Conservation (phyloP, 78 protist species). For the Dictyostelium brefeldianum region DNA sequence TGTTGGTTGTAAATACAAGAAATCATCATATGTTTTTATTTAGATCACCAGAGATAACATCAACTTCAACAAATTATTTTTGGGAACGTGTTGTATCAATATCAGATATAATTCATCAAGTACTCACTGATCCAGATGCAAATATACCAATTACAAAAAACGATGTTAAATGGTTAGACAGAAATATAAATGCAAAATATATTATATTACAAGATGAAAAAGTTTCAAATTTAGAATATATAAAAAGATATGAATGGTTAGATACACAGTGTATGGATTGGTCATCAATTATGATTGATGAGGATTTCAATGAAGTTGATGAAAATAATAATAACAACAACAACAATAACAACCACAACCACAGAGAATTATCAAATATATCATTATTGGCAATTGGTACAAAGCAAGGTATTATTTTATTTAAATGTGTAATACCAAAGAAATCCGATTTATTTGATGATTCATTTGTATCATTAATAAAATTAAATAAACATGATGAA, state of each 20-base stretch:
- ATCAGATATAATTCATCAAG: background rate
- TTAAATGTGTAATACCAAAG: background rate
- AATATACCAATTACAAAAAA: background rate
- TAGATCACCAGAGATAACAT: constrained; percentile 7
- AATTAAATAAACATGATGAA: background rate
- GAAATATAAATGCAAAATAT: background rate
- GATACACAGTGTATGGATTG: background rate
- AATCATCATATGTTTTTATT: background rate
- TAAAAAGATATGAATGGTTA: constrained; percentile 15
- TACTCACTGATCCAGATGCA: background rate
- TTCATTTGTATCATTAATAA: background rate
- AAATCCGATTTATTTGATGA: background rate
- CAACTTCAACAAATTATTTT: background rate
- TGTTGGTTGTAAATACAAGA: background rate
- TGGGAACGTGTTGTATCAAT: background rate
- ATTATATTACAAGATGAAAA: background rate
- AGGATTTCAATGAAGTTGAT: background rate
- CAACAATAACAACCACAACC: background rate
- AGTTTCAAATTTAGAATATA: constrained; percentile 17
- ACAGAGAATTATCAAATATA: background rate
- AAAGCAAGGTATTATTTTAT: background rate
- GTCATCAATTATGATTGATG: background rate
- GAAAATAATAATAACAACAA: too few relatives aligned
- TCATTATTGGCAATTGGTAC: background rate
- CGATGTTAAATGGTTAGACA: background rate